Evolutionary conservation across 306 rosid genomes (phyloP), one percentile per base, ranked within the genome.

Genomic region (Ochetophila trinervis): DNA sequence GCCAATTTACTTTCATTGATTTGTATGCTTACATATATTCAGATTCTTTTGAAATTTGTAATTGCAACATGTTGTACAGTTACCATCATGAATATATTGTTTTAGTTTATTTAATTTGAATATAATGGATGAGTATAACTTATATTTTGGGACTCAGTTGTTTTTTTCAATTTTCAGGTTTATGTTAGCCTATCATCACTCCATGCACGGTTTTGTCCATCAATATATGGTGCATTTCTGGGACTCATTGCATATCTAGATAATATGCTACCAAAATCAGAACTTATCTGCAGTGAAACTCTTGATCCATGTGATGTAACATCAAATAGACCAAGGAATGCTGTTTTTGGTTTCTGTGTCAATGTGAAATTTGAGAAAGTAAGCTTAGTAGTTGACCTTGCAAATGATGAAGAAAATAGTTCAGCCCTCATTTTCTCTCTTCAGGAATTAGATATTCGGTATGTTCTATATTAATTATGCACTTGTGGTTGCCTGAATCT

Each of bases 341-440:
- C 85, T 73, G 57, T 57, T 72, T 82, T 79, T 67, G 78, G 86
- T 77, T 65, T 79, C 66, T 80, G 84, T 24, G 23, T 83, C 51
- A 35, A 65, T 64, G 81, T 79, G 40, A 80, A 73, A 64, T 35
- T 93, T 74, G 85, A 78, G 66, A 74, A 81, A 1, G 45, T 86
- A 56, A 78, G 63, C 74, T 67, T 87, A 60, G 66, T 74, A 58
- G 82, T 93, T 71, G 88, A 82, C 72, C 82, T 87, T 75, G 95
- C 72, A 78, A 84, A 84, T 62, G 67, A 69, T 71, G 82, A 75
- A 66, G 95, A 87, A 49, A 67, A 65, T 68, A 82, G 85, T 65
- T 68, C 77, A 55, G 63, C 57, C 21, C 73, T 93, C 70, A 24
- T 53, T 68, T 71, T 93, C 76, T 68, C 78, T 62, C 45, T 87